Evolutionary conservation across 768 basidiomycete species (phyloP).

Genomic region (Trametes cinnabarina): DNA sequence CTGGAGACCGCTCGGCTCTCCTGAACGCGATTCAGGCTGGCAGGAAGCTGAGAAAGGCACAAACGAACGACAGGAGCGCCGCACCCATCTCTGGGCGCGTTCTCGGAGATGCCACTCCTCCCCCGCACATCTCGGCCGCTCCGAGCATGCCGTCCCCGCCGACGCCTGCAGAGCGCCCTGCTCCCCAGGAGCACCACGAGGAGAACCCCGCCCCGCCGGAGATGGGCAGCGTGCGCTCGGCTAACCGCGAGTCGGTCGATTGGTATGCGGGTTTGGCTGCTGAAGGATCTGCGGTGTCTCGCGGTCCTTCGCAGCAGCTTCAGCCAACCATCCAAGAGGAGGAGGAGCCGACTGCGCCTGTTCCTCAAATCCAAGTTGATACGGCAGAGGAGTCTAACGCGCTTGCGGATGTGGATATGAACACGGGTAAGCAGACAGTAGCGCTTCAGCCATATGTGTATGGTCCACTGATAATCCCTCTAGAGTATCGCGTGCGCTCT

Average conservation of each 20-base stretch:
- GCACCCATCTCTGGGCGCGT: constrained; percentile 73
- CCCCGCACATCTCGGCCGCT: constrained; percentile 59
- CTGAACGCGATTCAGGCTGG: constrained; percentile 80
- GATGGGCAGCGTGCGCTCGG: constrained; percentile 31
- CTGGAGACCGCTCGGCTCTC: constrained; percentile 62
- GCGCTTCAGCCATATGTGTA: not conserved
- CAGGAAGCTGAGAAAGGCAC: constrained; percentile 63
- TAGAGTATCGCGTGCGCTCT: constrained; percentile 75
- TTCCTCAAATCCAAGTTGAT: constrained; percentile 60
- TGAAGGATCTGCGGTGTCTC: constrained; percentile 46
- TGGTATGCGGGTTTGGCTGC: constrained; percentile 90
- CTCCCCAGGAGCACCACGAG: constrained; percentile 32
- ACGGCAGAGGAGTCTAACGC: constrained; percentile 40
- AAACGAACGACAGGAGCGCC: constrained; percentile 81
- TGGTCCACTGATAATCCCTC: constrained; percentile 5
- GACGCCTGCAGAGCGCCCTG: constrained; percentile 21
- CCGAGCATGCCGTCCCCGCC: constrained; percentile 45
- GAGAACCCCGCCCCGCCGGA: constrained; percentile 12
- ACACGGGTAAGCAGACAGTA: constrained; percentile 47
- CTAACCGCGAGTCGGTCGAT: constrained; percentile 77
- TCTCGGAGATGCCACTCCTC: constrained; percentile 69
- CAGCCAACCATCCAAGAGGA: constrained; percentile 61
- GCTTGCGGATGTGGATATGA: constrained; percentile 72
- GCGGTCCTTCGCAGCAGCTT: constrained; percentile 36
- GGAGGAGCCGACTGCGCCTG: constrained; percentile 45